A percentile compares a stretch with the other conserved stretches of the same genome.
Conservation (phyloP, 495 filamentous ascomycete species). For the Lindgomyces ingoldianus region DNA sequence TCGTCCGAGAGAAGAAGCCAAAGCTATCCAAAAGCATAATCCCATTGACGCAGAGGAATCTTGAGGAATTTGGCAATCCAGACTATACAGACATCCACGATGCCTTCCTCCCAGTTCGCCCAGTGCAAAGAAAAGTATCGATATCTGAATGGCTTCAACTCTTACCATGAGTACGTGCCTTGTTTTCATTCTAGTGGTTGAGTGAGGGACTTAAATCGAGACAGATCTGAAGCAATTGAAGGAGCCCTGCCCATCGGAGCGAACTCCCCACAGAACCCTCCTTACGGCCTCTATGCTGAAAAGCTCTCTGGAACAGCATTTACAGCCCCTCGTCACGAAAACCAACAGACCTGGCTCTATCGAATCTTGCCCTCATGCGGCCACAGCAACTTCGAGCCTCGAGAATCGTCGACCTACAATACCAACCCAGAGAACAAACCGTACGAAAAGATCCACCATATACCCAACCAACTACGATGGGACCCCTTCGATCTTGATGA, state of each 20-base stretch:
- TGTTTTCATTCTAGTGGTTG: not conserved
- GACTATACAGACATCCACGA: conserved; percentile 45
- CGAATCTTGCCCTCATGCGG: conserved; percentile 81
- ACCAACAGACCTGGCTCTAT: conserved; percentile 94
- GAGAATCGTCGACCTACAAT: conserved; percentile 57
- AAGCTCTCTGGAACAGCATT: conserved; percentile 94
- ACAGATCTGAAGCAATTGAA: conserved; percentile 55
- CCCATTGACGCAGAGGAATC: conserved; percentile 38
- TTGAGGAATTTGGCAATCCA: conserved; percentile 40
- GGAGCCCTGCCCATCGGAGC: conserved; percentile 66
- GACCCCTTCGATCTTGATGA: conserved; percentile 80
- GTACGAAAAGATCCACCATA: conserved; percentile 58
- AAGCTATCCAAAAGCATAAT: conserved; percentile 29
- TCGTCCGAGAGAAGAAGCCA: conserved; percentile 19
- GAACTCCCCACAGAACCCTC: conserved; percentile 86
- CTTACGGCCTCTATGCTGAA: conserved; percentile 84
- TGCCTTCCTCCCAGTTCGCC: conserved; percentile 60
- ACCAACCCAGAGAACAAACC: conserved; percentile 51
- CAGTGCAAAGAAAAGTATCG: conserved; percentile 55
- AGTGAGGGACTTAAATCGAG: conserved; percentile 1
- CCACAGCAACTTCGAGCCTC: conserved; percentile 69
- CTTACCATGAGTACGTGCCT: conserved; percentile 57
- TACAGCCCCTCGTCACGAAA: conserved; percentile 85
- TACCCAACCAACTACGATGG: conserved; percentile 90
- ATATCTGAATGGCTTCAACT: conserved; percentile 62